Percentiles rank a stretch among this genome's conserved stretches.
Conservation (phyloP, 805 yeast species). For the Ogataea trehaloabstinens region DNA sequence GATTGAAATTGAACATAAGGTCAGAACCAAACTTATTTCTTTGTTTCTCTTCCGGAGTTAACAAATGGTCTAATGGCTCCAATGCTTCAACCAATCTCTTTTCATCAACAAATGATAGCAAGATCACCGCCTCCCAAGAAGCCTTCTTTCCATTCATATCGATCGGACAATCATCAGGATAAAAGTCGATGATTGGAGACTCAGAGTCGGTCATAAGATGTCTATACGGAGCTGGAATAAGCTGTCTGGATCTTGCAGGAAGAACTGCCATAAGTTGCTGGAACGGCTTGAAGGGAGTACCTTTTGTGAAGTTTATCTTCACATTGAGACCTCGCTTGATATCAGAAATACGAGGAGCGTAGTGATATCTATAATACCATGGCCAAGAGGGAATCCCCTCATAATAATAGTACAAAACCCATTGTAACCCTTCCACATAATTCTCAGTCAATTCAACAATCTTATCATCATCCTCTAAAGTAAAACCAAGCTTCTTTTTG, state of each 20-base stretch:
- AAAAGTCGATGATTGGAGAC: conserved; percentile 87
- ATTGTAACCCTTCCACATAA: conserved; percentile 91
- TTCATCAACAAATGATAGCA: conserved; percentile 88
- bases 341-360: conserved; percentile 93
- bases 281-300: conserved; percentile 85
- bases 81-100: conserved; percentile 69
- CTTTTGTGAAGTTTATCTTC: conserved; percentile 59
- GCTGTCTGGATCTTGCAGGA: conserved; percentile 82
- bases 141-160: conserved; percentile 95
- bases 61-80: conserved; percentile 57
- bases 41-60: conserved; percentile 65
- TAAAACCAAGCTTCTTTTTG: conserved; percentile 71
- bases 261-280: conserved; percentile 97
- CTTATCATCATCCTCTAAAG: conserved; percentile 56
- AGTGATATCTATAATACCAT: conserved; percentile 89
- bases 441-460: conserved; percentile 68
- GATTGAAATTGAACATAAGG: conserved; percentile 67
- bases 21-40: conserved; percentile 78
- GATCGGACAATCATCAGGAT: conserved; percentile 81
- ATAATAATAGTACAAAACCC: conserved; percentile 93
- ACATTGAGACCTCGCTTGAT: conserved; percentile 68
- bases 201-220: conserved; percentile 79
- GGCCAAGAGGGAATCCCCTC: conserved; percentile 93
- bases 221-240: conserved; percentile 78
- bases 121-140: conserved; percentile 96